Base-by-base conservation (phyloP, 2,329 filamentous ascomycete species). In the Thyridium curvatum region DNA sequence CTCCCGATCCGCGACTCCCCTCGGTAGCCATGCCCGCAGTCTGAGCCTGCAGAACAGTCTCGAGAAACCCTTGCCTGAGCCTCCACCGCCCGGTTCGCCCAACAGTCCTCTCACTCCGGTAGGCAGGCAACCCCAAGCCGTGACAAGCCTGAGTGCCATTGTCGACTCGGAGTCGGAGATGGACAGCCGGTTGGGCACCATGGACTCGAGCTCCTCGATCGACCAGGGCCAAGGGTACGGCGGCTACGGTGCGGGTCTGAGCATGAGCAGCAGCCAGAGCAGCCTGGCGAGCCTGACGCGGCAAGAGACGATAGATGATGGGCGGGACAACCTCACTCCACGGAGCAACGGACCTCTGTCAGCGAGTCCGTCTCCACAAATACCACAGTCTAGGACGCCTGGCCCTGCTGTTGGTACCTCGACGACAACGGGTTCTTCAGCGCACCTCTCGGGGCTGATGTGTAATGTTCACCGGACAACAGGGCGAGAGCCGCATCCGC, bases 401-500 rank as follows among this genome's bases (percentile, higher is more conserved):
- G 54, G 65, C 10, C 40, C 59, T 4, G 52, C 55, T 10, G 55
- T 64, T 12, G 72, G 68, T 3, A 68, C 68, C 7, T 61, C 71
- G 9, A 59, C 65, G n/a, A 54, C 54, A 34, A 62, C 66, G 3
- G 66, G 68, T 1, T 68, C 71, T 1, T 77, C 74, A 1, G 65
- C 76, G 7, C 79, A 83, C 53, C 61, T 82, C 10, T 83, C 79
- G 0, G 79, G 79, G 1, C 58, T 83, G 39, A 82, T 83, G 77
- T 83, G 79, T 54, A 83, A 83, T 54, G 79, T 83, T n/a, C 78
- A 82, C 51, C 70, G 90, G 46, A 97, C 93, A 2, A 97, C 91
- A 0, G 93, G 93, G 29, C 81, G 82, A 45, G 90, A 97, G 56
- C 93, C 93, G 3, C 88, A 86, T 53, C 86, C 93, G 3, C 69